Percentiles rank a stretch among this genome's conserved stretches.
These are phyloP conservation scores for Apiospora sp. DNA, from an alignment of 2,329 filamentous ascomycete genomes.

Conservation along the genomic window DNA sequence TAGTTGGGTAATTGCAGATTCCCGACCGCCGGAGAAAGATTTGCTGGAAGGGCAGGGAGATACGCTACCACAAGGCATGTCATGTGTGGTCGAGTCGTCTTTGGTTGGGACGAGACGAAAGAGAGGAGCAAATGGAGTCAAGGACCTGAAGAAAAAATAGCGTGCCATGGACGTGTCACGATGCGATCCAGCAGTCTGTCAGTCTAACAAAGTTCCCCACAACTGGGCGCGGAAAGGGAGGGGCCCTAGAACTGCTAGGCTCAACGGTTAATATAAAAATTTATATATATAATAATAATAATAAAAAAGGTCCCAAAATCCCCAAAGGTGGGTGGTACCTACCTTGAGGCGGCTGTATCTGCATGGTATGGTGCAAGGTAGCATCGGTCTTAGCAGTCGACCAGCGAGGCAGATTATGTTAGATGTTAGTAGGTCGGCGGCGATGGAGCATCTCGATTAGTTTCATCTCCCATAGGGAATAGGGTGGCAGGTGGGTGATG, in stretches of 20 bases:
- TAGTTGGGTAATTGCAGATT: not conserved
- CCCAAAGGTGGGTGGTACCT: not conserved
- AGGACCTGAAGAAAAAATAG: not conserved
- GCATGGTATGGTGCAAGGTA: not conserved
- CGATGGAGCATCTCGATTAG: slow-evolving; percentile 18
- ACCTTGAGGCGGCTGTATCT: not conserved
- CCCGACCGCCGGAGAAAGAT: not conserved
- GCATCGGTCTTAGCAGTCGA: not conserved
- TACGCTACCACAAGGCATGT: not conserved
- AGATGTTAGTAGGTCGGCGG: not conserved
- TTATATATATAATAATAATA: not conserved
- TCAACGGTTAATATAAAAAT: slow-evolving; percentile 3
- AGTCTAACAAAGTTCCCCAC: not conserved
- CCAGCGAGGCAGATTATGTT: slow-evolving; percentile 14
- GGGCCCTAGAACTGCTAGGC: not conserved
- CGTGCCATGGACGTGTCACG: slow-evolving; percentile 18
- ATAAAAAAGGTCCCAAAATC: not conserved
- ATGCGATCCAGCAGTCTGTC: slow-evolving; percentile 17
- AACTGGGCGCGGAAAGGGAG: not conserved
- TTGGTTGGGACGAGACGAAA: not conserved
- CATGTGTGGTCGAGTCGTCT: not conserved
- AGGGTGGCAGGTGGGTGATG: not conserved
- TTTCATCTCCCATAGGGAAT: not conserved
- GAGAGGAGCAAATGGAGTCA: not conserved
- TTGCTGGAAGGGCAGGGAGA: not conserved